These are phyloP conservation scores for Blastobotrys robertii DNA, from an alignment of 805 yeast genomes.

Conservation along the genomic window DNA sequence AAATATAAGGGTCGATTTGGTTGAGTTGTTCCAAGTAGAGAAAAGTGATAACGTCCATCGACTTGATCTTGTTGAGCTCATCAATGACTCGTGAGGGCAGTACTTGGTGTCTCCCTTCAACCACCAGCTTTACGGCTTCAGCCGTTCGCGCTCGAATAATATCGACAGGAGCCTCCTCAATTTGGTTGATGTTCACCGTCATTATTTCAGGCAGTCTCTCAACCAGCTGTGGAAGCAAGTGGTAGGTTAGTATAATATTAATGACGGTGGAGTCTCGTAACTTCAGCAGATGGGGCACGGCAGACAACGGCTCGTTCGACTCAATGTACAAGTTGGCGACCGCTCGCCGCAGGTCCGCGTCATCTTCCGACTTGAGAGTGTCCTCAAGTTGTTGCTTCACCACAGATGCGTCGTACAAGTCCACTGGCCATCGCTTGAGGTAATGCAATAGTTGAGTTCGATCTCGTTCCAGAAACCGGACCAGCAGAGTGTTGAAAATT, in stretches of 20 bases:
- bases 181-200: constrained; percentile 25
- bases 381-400: constrained; percentile 41
- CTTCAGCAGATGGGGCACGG: constrained; percentile 53
- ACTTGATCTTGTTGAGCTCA: constrained; percentile 27
- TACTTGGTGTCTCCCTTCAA: constrained; percentile 57
- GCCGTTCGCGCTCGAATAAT: constrained; percentile 32
- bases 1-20: constrained; percentile 44
- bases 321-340: constrained; percentile 42
- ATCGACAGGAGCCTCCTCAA: constrained; percentile 31
- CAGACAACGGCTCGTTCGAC: constrained; percentile 47
- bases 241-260: constrained; percentile 50
- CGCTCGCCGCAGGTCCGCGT: constrained; percentile 10
- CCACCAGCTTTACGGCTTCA: constrained; percentile 44
- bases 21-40: constrained; percentile 56
- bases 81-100: constrained; percentile 42
- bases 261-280: constrained; percentile 47
- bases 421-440: constrained; percentile 48
- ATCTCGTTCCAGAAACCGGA: constrained; percentile 35
- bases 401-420: constrained; percentile 37
- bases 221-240: constrained; percentile 45
- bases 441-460: constrained; percentile 33
- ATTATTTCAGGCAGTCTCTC: constrained; percentile 38
- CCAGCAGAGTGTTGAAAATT: constrained; percentile 40
- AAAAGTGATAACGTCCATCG: constrained; percentile 40
- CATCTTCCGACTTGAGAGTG: constrained; percentile 27